These are phyloP conservation scores for Vicia sativa DNA, from an alignment of 306 rosid species.

Conservation along the genomic window DNA sequence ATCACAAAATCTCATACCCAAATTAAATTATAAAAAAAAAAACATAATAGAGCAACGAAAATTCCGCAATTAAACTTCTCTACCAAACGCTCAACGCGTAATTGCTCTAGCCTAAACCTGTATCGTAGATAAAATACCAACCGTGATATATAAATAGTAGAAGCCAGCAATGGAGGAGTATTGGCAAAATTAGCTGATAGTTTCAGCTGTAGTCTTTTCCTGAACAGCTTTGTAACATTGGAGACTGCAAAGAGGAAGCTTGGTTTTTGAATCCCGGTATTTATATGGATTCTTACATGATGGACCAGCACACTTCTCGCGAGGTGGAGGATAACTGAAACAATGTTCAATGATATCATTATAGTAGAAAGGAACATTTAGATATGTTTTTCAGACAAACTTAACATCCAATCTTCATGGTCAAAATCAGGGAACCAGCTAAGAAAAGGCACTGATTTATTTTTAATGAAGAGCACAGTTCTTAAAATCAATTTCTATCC, in stretches of 20 bases:
- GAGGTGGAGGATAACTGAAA: constrained; percentile 90
- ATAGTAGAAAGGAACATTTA: constrained; percentile 26
- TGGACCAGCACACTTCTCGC: constrained; percentile 85
- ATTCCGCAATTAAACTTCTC: constrained; percentile 31
- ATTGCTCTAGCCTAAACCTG: constrained; percentile 28
- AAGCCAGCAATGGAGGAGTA: constrained; percentile 17
- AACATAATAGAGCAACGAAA: constrained; percentile 29
- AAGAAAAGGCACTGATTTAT: constrained; percentile 1
- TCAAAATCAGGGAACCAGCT: constrained; percentile 34
- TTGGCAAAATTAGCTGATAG: constrained; percentile 46
- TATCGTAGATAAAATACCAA: constrained; percentile 30
- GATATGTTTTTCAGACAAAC: constrained; percentile 25
- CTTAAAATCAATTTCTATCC: constrained; percentile 3
- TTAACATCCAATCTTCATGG: background rate
- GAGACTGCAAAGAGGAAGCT: constrained; percentile 94
- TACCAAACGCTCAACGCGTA: constrained; percentile 35
- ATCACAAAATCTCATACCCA: constrained; percentile 20
- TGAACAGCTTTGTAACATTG: constrained; percentile 80
- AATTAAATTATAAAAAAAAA: constrained; percentile 8
- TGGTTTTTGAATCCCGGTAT: constrained; percentile 83
- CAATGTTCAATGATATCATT: constrained; percentile 20
- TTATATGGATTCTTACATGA: constrained; percentile 75
- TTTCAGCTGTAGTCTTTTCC: constrained; percentile 40
- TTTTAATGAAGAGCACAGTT: background rate
- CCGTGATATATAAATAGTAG: constrained; percentile 34